These are phyloP conservation scores for Hirsutella rhossiliensis DNA, from an alignment of 2,329 filamentous ascomycete species.

Conservation along the genomic window DNA sequence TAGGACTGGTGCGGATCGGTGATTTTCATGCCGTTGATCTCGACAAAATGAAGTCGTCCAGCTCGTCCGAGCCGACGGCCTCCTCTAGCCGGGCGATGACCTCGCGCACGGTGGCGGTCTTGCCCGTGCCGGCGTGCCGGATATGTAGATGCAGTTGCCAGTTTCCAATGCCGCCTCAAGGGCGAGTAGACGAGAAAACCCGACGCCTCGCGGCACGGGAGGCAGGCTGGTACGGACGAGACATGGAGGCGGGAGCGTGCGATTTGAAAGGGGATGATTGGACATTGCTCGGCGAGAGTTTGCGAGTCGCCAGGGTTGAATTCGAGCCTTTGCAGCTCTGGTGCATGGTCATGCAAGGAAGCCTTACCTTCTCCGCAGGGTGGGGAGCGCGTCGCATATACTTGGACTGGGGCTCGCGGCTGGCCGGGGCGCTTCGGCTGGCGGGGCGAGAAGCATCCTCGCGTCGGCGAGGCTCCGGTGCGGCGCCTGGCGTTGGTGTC, in stretches of 20 bases:
- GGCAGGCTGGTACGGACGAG: constrained; percentile 75
- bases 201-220: constrained; percentile 86
- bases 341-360: constrained; percentile 35
- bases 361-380: not conserved
- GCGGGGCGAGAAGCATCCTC: constrained; percentile 18
- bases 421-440: constrained; percentile 18
- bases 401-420: constrained; percentile 18
- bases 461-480: too few species aligned
- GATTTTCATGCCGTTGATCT: constrained; percentile 99
- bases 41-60: constrained; percentile 97
- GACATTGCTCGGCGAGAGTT: constrained; percentile 62
- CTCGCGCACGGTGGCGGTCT: constrained; percentile 93
- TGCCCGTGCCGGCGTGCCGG: constrained; percentile 93
- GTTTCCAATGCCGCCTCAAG: constrained; percentile 93
- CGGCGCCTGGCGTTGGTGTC: constrained; percentile 51
- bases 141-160: constrained; percentile 97
- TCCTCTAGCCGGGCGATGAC: constrained; percentile 81
- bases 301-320: constrained; percentile 94
- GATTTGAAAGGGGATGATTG: constrained; percentile 78
- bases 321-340: constrained; percentile 55
- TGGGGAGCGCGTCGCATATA: constrained; percentile 8
- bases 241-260: constrained; percentile 86
- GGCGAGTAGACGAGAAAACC: constrained; percentile 86
- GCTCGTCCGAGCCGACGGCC: constrained; percentile 77
- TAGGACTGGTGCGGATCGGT: constrained; percentile 97